A percentile compares a stretch with the other conserved stretches of the same genome.
phyloP scores from a whole-genome alignment of 2,329 filamentous ascomycete genomes.

The Penicillium sp. region DNA sequence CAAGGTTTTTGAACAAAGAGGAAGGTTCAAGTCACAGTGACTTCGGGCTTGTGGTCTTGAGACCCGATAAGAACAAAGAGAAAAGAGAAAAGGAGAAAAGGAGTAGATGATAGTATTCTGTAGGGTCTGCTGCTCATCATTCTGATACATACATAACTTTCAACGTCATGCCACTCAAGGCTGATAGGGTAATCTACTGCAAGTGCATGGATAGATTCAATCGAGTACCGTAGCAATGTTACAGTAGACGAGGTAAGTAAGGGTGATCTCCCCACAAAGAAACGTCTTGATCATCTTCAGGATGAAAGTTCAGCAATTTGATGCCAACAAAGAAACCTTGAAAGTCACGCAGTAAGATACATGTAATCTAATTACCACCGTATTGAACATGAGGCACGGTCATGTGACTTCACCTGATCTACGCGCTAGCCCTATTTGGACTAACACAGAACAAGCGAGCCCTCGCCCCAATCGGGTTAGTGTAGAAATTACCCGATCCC shows the following conservation, averaged over 20 bases:
- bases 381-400: not conserved
- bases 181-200: too few species aligned
- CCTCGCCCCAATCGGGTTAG: constrained; percentile 36
- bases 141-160: too few species aligned
- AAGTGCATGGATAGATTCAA: too few species aligned
- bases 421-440: constrained; percentile 6
- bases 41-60: too few species aligned
- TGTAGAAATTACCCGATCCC: constrained; percentile 40
- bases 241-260: not conserved
- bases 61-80: too few species aligned
- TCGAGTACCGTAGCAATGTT: not conserved
- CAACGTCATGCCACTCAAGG: too few species aligned
- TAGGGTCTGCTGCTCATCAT: too few species aligned
- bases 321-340: constrained; percentile 1
- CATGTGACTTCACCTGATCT: constrained; percentile 13
- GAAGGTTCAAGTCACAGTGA: too few species aligned
- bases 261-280: not conserved
- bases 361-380: not conserved
- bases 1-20: not conserved
- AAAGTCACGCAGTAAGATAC: constrained; percentile 3
- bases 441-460: constrained; percentile 38
- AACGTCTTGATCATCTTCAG: not conserved
- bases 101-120: too few species aligned
- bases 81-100: too few species aligned
- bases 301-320: not conserved